Evolutionary conservation across 176 grass and related monocot genomes (phyloP).

Genomic region (Avena eriantha): DNA sequence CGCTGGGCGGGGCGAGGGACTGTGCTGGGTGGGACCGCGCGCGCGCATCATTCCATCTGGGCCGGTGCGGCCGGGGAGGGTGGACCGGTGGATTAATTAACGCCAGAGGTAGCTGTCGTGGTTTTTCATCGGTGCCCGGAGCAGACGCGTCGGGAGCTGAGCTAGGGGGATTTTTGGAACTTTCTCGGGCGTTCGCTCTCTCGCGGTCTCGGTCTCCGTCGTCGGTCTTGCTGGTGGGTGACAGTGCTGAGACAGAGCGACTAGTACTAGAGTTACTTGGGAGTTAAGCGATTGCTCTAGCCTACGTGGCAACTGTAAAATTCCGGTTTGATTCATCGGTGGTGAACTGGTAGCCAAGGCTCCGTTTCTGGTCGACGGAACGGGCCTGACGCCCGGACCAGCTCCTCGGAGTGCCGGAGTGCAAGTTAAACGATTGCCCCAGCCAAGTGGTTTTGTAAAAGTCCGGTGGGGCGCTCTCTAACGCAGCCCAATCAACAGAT

Average conservation of each 20-base stretch:
- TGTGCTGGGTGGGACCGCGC: background rate
- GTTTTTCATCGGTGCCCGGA: conserved; percentile 51
- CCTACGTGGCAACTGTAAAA: no score
- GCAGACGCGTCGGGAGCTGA: conserved; percentile 43
- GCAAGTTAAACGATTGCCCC: no score
- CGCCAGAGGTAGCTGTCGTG: conserved; percentile 15
- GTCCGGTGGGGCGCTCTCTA: no score
- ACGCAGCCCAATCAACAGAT: no score
- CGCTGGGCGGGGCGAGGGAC: background rate
- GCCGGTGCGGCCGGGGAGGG: conserved; percentile 1
- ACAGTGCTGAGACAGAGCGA: background rate
- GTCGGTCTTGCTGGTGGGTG: conserved; percentile 9
- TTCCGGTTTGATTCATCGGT: no score
- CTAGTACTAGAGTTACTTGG: background rate
- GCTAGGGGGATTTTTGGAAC: conserved; percentile 39
- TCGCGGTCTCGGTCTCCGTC: conserved; percentile 27
- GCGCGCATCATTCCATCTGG: conserved; percentile 22
- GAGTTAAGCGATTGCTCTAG: no score
- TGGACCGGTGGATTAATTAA: conserved; percentile 26
- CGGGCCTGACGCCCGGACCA: no score
- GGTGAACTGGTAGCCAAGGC: no score
- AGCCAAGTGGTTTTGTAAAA: no score
- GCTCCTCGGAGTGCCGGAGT: no score
- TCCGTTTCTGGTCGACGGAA: no score
- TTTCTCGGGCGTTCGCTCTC: conserved; percentile 7